These are phyloP conservation scores for Arxiozyma slooffiae DNA, from an alignment of 1,139 yeast species.

Conservation along the genomic window DNA sequence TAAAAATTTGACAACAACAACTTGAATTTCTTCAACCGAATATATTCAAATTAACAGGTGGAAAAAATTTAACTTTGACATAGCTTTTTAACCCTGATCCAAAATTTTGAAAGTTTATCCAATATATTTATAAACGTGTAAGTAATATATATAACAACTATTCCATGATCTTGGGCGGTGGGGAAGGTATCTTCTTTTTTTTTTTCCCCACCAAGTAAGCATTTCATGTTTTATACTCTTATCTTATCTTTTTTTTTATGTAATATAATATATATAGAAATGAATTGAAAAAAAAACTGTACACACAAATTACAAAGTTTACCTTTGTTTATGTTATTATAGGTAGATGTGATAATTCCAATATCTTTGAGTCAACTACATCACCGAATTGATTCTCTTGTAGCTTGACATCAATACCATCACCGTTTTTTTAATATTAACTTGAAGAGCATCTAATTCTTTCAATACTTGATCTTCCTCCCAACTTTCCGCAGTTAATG, in stretches of 20 bases:
- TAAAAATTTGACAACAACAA: slow-evolving; percentile 36
- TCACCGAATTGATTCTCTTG: background rate
- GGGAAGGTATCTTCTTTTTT: too few species aligned
- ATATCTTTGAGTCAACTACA: slow-evolving; percentile 3
- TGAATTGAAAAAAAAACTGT: too few species aligned
- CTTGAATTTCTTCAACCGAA: slow-evolving; percentile 40
- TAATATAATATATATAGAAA: too few species aligned
- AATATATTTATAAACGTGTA: too few species aligned
- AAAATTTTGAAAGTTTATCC: background rate
- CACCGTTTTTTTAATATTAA: too few species aligned
- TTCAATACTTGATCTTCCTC: slow-evolving; percentile 1
- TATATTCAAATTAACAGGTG: slow-evolving; percentile 28
- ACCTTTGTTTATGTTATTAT: background rate
- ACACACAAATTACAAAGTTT: too few species aligned
- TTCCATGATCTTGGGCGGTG: too few species aligned
- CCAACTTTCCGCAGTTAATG: slow-evolving; percentile 12
- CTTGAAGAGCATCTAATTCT: background rate
- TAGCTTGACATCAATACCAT: background rate
- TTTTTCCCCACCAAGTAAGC: too few species aligned
- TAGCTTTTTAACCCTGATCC: slow-evolving; percentile 29
- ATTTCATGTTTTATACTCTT: too few species aligned
- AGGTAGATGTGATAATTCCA: background rate
- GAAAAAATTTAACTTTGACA: slow-evolving; percentile 30
- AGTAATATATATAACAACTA: too few species aligned
- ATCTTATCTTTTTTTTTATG: too few species aligned